Base-by-base conservation (phyloP, 2,329 filamentous ascomycete genomes). In the Trichothecium sympodiale region DNA sequence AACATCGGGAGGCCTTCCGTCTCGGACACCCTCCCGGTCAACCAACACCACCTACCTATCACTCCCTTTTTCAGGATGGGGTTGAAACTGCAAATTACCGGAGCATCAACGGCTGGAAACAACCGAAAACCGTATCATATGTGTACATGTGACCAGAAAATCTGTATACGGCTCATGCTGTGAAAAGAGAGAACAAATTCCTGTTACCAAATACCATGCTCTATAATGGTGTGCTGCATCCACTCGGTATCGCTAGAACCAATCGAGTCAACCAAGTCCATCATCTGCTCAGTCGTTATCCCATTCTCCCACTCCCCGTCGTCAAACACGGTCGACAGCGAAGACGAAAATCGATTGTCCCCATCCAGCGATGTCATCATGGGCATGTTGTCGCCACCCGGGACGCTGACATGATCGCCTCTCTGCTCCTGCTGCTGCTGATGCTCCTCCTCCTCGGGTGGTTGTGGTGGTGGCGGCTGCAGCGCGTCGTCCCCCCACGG, bases 251-350 rank as follows among this genome's bases (percentile, higher is more conserved):
- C 59, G 33, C 42, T 54, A 3, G 50, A 48, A 2, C 62, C 65
- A 37, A 69, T 67, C 10, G 62, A 65, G 31, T 68, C 61, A 0
- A 64, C 63, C 40, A 68, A 56, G 3, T 62, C 63, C 41, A 67
- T 56, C 28, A 69, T 64, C 34, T 67, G 62, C 2, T 57, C 61
- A 2, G 61, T 59, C 1, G 62, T 65, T 10, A 68, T 45, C 26
- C 58, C 59, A 14, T 56, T 51, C 15, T 55, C 54, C 25, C 51
- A 46, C 0, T 39, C 43, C 3, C 46, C 33, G 3, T 48, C 50
- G 3, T 53, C 50, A 34, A 48, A 36, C 3, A 34, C 39, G 0
- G 43, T 28, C 7, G 34, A 25, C 2, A 41, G 27, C 2, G 45
- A 9, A 40, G 38, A 28, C 41, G 36, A 2, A 42, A 43, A 17